Conservation (phyloP, 768 basidiomycete genomes). For the Mycena kentingensis region DNA sequence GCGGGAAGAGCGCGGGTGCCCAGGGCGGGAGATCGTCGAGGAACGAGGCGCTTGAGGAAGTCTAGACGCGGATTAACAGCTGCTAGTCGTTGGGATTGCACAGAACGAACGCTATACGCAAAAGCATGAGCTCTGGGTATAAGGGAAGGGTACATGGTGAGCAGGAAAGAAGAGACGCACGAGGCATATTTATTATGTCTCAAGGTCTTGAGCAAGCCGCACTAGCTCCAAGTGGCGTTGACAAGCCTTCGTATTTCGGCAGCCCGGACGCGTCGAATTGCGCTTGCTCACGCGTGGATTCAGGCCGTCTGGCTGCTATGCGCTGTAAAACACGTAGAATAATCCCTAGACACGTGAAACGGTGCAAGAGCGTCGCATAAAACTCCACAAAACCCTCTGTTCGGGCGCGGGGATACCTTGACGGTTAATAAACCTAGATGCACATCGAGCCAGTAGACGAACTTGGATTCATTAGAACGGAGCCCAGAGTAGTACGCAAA, state of each 20-base stretch:
- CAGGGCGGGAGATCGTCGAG: constrained; percentile 1
- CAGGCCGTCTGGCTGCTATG: too few relatives aligned
- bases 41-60: background rate
- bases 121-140: background rate
- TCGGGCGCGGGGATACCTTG: background rate
- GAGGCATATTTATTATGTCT: background rate
- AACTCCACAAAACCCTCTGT: background rate
- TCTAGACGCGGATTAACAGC: background rate
- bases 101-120: background rate
- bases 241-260: too few relatives aligned
- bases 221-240: too few relatives aligned
- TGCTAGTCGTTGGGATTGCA: background rate
- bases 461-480: constrained; percentile 1
- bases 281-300: too few relatives aligned
- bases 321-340: too few relatives aligned
- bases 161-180: background rate
- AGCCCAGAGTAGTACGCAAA: background rate
- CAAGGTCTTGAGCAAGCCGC: background rate
- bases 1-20: background rate
- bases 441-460: background rate
- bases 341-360: too few relatives aligned
- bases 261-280: too few relatives aligned
- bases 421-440: background rate
- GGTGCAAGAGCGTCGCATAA: too few relatives aligned
- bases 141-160: background rate